Conservation (phyloP, 2,329 filamentous ascomycete genomes). For the Cryoendolithus antarcticus region DNA sequence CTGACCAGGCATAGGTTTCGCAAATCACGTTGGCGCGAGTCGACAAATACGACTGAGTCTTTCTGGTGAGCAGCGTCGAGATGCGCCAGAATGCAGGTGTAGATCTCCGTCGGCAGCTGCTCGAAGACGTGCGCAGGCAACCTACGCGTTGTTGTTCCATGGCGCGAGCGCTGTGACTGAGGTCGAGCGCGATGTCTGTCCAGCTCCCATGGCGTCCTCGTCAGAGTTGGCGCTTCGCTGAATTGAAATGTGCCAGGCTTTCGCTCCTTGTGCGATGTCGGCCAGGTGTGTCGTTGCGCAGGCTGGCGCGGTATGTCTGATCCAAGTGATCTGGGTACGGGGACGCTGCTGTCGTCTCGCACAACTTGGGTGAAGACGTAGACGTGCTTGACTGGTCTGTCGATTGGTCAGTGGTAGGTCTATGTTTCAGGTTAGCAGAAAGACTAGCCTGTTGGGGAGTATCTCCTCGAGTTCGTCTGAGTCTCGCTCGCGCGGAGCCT, state of each 20-base stretch:
- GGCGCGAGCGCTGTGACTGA: slow-evolving; percentile 1
- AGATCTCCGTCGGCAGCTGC: slow-evolving; percentile 40
- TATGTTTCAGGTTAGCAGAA: no score
- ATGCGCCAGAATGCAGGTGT: slow-evolving; percentile 41
- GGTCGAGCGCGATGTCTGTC: slow-evolving; percentile 17
- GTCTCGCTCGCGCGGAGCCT: no score
- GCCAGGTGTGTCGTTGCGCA: slow-evolving; percentile 11
- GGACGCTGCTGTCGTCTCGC: background rate
- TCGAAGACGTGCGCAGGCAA: slow-evolving; percentile 28
- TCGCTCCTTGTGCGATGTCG: slow-evolving; percentile 3
- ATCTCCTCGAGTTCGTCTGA: no score
- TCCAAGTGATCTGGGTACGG: background rate
- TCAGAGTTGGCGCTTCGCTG: slow-evolving; percentile 13
- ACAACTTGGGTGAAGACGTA: slow-evolving; percentile 4
- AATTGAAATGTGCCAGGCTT: slow-evolving; percentile 7
- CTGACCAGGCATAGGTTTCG: slow-evolving; percentile 41
- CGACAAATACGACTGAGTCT: slow-evolving; percentile 31
- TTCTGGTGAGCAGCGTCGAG: slow-evolving; percentile 33
- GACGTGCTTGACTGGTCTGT: slow-evolving; percentile 1
- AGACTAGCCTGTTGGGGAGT: no score
- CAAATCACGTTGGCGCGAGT: slow-evolving; percentile 44
- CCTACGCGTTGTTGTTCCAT: background rate
- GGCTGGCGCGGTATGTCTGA: slow-evolving; percentile 1
- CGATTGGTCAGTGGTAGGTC: background rate
- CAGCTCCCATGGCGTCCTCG: slow-evolving; percentile 28